Evolutionary conservation across 768 basidiomycete genomes (phyloP), one percentile per base, ranked within the genome.

Genomic region (Strobilomyces confusus): DNA sequence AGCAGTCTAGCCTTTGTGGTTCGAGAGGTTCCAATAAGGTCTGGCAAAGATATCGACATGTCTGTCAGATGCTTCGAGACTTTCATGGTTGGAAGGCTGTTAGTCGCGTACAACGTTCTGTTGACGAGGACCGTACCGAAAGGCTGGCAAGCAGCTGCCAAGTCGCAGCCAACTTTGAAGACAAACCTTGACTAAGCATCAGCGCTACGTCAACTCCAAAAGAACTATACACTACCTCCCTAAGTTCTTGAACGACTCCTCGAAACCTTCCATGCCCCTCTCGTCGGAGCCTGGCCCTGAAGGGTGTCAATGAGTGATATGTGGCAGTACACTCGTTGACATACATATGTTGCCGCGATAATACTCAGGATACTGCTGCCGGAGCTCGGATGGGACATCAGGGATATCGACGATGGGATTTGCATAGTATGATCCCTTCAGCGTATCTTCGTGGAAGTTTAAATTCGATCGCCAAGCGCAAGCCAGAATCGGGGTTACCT

Each of bases 371-470:
- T 91, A 84, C 26, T 75, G 72, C 15, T 70, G 64, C 48, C 73
- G 77, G 38, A 86, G 78, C 33, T 74, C 77, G 3, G 75, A 67
- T 14, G 83, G 66, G 3, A 92, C 87, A n/a, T 77, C 71, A 0
- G 87, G 81, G 26, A 66, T 58, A 51, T 94, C 92, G 0, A 85
- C 63, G 23, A 86, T 70, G 9, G 93, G 92, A 33, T 75, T 83
- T 54, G 92, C 94, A 66, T 99, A 99, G 73, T 85, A 99, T 0
- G 90, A 93, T 4, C 95, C 95, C 69, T 98, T 98, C 61, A 95
- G 73, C 3, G 79, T 75, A 67, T 98, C 93, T 86, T 67, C 60
- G 19, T 53, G 19, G n/a, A 36, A 25, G 32, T 22, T 59, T 22
- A 49, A 29, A 47, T 43, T 45, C 40, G 15, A 50, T 30, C 34